Evolutionary conservation across 2,329 filamentous ascomycete genomes (phyloP).

Genomic region (Immersiporthe knoxdaviesiana): DNA sequence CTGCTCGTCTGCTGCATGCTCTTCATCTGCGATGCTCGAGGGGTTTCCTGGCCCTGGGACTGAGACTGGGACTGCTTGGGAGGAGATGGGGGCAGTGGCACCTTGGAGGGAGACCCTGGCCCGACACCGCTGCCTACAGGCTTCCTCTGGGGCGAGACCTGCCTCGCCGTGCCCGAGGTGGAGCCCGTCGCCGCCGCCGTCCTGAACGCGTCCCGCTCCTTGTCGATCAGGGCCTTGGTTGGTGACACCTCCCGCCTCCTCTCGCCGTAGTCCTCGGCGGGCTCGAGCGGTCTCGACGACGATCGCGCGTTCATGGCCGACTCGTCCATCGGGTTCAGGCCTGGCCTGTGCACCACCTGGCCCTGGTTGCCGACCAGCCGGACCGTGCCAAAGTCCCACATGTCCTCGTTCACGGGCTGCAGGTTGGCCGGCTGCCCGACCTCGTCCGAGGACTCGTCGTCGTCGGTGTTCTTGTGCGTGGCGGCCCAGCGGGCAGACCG

Average conservation of each 20-base stretch:
- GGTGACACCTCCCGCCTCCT: conserved; percentile 51
- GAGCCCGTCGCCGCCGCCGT: conserved; percentile 42
- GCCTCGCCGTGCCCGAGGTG: conserved; percentile 53
- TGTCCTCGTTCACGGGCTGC: conserved; percentile 71
- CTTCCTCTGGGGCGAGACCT: conserved; percentile 64
- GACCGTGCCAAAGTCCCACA: conserved; percentile 99
- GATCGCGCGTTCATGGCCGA: conserved; percentile 77
- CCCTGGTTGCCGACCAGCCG: conserved; percentile 74
- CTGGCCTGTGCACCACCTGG: conserved; percentile 57
- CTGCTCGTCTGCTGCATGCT: conserved; percentile 49
- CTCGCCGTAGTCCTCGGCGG: conserved; percentile 55
- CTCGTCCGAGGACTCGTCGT: conserved; percentile 66
- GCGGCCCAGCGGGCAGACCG: conserved; percentile 85
- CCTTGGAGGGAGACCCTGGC: conserved; percentile 57
- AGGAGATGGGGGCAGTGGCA: conserved; percentile 64
- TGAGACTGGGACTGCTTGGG: conserved; percentile 43
- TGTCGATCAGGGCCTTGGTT: conserved; percentile 50
- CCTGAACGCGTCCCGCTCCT: conserved; percentile 60
- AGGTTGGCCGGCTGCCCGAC: conserved; percentile 56
- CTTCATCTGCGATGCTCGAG: conserved; percentile 48
- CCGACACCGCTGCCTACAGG: conserved; percentile 44
- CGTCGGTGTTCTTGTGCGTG: conserved; percentile 70
- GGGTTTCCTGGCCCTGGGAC: conserved; percentile 46
- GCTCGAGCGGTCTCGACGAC: conserved; percentile 56
- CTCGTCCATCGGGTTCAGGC: conserved; percentile 76